Conservation (phyloP, 441 rosid genomes). For the Kokia cookei region DNA sequence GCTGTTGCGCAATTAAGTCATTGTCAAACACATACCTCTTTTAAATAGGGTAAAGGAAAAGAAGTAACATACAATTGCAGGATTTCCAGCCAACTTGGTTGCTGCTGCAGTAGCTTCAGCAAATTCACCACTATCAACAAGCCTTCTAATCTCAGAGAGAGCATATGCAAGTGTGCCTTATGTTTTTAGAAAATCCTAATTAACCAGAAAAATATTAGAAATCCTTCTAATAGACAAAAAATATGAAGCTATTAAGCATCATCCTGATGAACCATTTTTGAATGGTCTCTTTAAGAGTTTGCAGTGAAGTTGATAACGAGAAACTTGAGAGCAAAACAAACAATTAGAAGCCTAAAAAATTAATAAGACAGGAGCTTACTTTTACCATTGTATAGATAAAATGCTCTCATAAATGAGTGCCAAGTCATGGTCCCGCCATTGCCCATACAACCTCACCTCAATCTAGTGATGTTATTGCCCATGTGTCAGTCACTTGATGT, state of each 20-base stretch:
- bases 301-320: not conserved
- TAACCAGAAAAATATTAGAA: too few species aligned
- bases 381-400: conserved; percentile 56
- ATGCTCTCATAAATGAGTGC: conserved; percentile 69
- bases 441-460: conserved; percentile 17
- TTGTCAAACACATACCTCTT: too few species aligned
- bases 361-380: conserved; percentile 25
- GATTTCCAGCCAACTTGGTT: conserved; percentile 46
- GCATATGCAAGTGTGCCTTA: too few species aligned
- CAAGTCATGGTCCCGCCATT: conserved; percentile 77
- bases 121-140: too few species aligned
- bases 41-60: not conserved
- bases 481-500: too few species aligned
- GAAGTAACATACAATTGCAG: conserved; percentile 46
- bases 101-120: conserved; percentile 53
- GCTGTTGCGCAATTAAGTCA: too few species aligned
- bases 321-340: not conserved
- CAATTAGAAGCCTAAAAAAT: not conserved
- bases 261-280: not conserved
- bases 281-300: not conserved
- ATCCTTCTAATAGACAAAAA: too few species aligned
- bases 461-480: too few species aligned
- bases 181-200: too few species aligned
- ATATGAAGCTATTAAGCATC: too few species aligned
- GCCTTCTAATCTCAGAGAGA: too few species aligned